Evolutionary conservation across 1,284 basidiomycete species (phyloP), one percentile per base, ranked within the genome.

Genomic region (Marasmius sp.): DNA sequence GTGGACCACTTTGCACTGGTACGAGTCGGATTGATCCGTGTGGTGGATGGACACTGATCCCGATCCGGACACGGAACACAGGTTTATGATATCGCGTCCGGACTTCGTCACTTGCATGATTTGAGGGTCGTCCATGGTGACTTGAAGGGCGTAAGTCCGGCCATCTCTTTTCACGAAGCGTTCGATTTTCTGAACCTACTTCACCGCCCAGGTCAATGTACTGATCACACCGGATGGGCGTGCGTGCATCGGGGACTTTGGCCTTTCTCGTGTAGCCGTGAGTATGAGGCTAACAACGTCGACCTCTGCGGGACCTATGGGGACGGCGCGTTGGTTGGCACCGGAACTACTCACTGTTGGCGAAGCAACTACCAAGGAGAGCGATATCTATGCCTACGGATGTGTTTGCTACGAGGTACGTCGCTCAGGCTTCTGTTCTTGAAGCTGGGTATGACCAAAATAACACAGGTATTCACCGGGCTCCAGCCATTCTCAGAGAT

Each of bases 1-100:
- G 67, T 39, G 37, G 64, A 72, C 59, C 66, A 68, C 63, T 67
- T 43, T 45, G 59, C 37, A 6, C 53, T 75, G 61, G 71, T 75
- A 57, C 45, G 68, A 27, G 27, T 27, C 27, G 27, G 27, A 27
- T 27, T 27, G 27, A 27, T 27, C 27, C 27, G 27, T 27, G 5
- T 27, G 27, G 58, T 53, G 6, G 6, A 3, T 43, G 41, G 11
- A 43, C 6, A 6, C 41, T 12, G 41, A 12, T 43, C 41, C n/a
- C 41, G 11, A 43, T 12, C 41, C n/a, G 27, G 27, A 27, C 27
- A 27, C 78, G 73, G 61, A 73, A 70, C 5, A 34, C n/a, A 52
- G 50, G 27, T 36, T 9, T n/a, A 22, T 9, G 50, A 52, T 4
- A 36, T 52, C 50, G 50, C 50, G 3, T 22, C 16, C n/a, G 50